Percentiles rank a stretch among this genome's conserved stretches.
phyloP scores from a whole-genome alignment of 1,284 basidiomycete genomes.

The Ustilago xerochloae region DNA sequence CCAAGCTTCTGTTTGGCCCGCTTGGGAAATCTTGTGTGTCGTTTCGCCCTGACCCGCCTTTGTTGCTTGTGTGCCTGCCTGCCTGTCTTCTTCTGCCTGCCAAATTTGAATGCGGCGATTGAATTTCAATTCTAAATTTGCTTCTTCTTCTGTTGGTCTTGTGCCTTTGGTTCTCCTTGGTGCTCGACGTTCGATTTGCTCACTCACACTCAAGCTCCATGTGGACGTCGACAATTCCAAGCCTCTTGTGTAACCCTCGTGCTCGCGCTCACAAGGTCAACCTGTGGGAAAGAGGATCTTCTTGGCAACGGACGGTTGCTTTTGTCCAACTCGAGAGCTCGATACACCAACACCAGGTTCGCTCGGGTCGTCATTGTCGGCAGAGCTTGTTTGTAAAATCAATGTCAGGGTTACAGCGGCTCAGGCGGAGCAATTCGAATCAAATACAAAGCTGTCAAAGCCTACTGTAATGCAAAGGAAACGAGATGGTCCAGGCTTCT shows the following conservation, averaged over 20 bases:
- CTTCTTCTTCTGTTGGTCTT: too few species aligned
- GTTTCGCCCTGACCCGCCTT: background rate
- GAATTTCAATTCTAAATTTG: background rate
- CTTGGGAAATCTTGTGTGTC: background rate
- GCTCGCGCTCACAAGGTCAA: too few species aligned
- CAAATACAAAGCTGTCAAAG: background rate
- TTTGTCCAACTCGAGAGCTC: background rate
- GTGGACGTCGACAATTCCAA: background rate
- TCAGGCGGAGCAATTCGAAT: background rate
- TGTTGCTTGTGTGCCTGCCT: background rate
- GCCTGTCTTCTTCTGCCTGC: too few species aligned
- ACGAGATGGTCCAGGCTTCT: background rate
- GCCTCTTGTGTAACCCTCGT: background rate
- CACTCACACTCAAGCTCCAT: background rate
- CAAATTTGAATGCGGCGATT: background rate
- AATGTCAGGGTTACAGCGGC: background rate
- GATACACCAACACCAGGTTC: background rate
- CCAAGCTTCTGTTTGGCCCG: background rate
- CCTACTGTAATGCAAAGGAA: too few species aligned
- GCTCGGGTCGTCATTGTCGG: background rate
- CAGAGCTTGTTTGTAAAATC: background rate
- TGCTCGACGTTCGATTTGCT: background rate
- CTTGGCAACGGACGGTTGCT: background rate
- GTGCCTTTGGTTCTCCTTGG: background rate
- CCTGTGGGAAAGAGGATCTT: background rate